Percentiles rank a stretch among this genome's conserved stretches.
Evolutionary conservation across 2,329 filamentous ascomycete genomes (phyloP).

Genomic region (Cordyceps cateniannulata): DNA sequence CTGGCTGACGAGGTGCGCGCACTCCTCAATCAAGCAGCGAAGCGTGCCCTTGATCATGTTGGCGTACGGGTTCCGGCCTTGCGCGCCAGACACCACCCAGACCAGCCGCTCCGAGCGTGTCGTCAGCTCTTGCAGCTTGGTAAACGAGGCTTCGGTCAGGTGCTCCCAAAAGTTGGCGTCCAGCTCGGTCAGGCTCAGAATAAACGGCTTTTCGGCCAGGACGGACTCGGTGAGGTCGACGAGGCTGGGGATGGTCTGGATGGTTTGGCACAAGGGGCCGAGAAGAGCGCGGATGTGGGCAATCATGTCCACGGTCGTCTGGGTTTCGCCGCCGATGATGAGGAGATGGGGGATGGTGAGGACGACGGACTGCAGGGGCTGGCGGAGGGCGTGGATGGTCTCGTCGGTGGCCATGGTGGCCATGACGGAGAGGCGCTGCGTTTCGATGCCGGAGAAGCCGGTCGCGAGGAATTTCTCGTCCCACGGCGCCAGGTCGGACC

Average conservation of each 20-base stretch:
- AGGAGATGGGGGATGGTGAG: neutral
- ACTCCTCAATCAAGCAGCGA: neutral
- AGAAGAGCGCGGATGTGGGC: neutral
- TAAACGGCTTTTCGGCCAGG: neutral
- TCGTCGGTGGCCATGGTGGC: conserved; percentile 1
- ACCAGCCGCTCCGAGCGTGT: neutral
- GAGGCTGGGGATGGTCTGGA: neutral
- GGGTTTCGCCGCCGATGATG: neutral
- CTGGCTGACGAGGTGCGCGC: neutral
- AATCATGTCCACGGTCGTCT: neutral
- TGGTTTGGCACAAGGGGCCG: neutral
- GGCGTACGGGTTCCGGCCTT: neutral
- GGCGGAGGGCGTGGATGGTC: neutral
- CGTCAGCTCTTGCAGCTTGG: neutral
- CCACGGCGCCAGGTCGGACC: neutral
- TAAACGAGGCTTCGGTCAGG: neutral
- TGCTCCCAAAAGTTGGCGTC: neutral
- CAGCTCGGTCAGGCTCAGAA: neutral
- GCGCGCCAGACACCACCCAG: neutral
- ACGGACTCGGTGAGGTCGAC: neutral
- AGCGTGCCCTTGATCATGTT: conserved; percentile 5
- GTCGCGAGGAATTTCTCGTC: neutral
- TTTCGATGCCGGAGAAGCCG: neutral
- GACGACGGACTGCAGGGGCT: neutral
- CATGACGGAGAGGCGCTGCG: neutral